Base-by-base conservation (phyloP, 345 rosid genomes). In the Litchi chinensis region DNA sequence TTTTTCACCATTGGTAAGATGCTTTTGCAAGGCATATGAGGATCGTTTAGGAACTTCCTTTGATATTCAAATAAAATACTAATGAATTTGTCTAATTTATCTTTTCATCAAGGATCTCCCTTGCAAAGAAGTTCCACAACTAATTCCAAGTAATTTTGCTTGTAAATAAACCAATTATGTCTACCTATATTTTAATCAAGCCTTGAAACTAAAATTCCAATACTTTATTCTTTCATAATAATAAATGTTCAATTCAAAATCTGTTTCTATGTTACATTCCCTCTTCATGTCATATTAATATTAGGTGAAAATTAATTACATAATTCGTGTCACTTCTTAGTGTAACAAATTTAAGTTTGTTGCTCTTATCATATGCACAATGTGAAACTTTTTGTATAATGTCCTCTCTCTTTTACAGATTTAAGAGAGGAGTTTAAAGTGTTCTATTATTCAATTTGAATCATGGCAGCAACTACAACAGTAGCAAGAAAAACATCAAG, bases 381-480 rank as follows among this genome's bases (percentile, higher is more conserved):
- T 19, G 48, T 39, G 54, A 64, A 16, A n/a, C 16, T 22, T 46
- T 26, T 74, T 16, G 18, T 43, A 0, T 0, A 37, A 32, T 6
- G 46, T 73, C 71, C n/a, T 9, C 54, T 63, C 24, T 43, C 26
- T 50, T 70, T 57, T 79, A 71, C 92, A 92, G 98, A 81, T 89
- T 72, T 83, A 84, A 69, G 95, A 94, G 82, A 90, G 84, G 79
- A 88, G 90, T 79, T n/a, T 83, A 65, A 89, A 80, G 70, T 82
- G 91, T 82, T 71, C 76, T 68, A 12, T 89, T 21, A 79, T 94
- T 40, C 89, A 90, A 77, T 75, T 74, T 44, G 75, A 71, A 37
- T 65, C 57, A 65, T 59, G 73, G 75, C 76, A 65, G 18, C 83
- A 70, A 7, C 77, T 82, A 65, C 77, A 76, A 59, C 79, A 76